A percentile compares a stretch with the other conserved stretches of the same genome.
phyloP scores from a whole-genome alignment of 2,329 filamentous ascomycete species.

The Rugonectria rugulosa region DNA sequence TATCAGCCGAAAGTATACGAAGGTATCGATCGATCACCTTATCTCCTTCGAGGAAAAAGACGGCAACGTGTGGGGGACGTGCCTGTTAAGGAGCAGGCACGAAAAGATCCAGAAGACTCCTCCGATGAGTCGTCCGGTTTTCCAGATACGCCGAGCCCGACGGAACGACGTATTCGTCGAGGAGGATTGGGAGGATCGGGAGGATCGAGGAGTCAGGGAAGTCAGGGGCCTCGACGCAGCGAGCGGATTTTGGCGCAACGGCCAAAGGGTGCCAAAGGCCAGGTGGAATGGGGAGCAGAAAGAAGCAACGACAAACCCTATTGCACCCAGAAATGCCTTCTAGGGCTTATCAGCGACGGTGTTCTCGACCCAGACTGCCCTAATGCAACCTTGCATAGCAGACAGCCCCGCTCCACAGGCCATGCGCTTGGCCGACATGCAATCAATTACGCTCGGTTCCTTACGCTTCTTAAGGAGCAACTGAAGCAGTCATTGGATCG shows the following conservation, averaged over 20 bases:
- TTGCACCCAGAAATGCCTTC: conserved; percentile 8
- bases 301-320: neutral
- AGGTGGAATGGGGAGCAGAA: neutral
- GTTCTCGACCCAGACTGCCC: conserved; percentile 1
- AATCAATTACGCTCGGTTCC: neutral
- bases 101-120: neutral
- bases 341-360: neutral
- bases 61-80: conserved; percentile 22
- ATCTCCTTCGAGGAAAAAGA: conserved; percentile 38
- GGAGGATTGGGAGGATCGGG: conserved; percentile 1
- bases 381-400: neutral
- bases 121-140: neutral
- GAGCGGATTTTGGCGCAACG: conserved; percentile 1
- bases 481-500: neutral
- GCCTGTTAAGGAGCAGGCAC: neutral
- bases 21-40: conserved; percentile 16
- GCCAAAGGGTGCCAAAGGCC: neutral
- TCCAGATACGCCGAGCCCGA: conserved; percentile 1
- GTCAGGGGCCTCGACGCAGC: conserved; percentile 3
- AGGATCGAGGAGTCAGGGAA: neutral
- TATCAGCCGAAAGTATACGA: conserved; percentile 17
- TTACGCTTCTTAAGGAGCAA: neutral
- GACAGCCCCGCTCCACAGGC: neutral
- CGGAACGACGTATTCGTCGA: neutral
- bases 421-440: neutral